Evolutionary conservation across 2,329 filamentous ascomycete genomes (phyloP), one percentile per base, ranked within the genome.

Genomic region (Aspergillus flavus): DNA sequence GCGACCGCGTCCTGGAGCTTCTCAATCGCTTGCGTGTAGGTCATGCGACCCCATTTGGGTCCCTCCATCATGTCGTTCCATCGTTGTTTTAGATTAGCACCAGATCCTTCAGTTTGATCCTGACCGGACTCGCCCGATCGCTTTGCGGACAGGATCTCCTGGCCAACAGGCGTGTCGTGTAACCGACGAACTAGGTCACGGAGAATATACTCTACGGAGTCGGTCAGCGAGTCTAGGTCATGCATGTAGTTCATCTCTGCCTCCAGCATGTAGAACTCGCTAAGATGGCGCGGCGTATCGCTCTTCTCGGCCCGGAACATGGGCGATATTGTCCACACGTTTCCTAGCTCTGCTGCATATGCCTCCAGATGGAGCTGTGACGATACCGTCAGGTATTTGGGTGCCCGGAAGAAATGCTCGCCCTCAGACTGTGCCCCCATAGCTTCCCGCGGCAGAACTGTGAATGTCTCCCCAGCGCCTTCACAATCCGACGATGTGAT

Each of bases 191-290:
- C 84, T 58, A 88, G 73, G 64, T 82, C 81, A 48, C 87, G 86
- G 57, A 97, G 82, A 85, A 97, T 88, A 60, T 89, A 83, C 76
- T 98, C 93, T 2, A 93, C 86, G n/a, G 94, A 78, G 61, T 89
- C 83, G 86, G 96, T 95, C 69, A 99, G 83, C 30, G 85, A 81
- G 34, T 85, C 81, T 68, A 97, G 83, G 66, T 88, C 81, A 54
- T 91, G 84, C 48, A 90, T 86, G 75, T 97, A 97, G 72, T 88
- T 90, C 75, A 94, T 83, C 78, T 99, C 95, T 19, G 90, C 94
- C 79, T 99, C 95, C 2, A 99, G 86, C 95, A 99, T 98, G 80
- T 98, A 98, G 73, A 99, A 98, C 75, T 99, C 95, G 81, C 93
- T 97, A 65, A 99, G 83, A 79, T 99, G 95, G 32, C 95, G 89